Base-by-base conservation (phyloP, 176 grass and related monocot species). In the Oryza rufipogon region DNA sequence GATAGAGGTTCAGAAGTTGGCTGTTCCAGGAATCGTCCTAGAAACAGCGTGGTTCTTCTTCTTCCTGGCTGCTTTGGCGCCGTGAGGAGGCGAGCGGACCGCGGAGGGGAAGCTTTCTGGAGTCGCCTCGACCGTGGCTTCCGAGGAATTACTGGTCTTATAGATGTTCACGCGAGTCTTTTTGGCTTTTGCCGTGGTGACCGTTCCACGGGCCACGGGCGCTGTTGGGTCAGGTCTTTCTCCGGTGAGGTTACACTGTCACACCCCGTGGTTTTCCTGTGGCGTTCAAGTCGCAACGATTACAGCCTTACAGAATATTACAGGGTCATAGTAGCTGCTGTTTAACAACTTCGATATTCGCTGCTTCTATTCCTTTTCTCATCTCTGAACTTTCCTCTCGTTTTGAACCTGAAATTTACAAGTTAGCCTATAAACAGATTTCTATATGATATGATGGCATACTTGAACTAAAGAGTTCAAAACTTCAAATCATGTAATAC, bases 71-170 rank as follows among this genome's bases (percentile, higher is more conserved):
- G 34, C 6, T 41, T 41, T 26, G 63, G 70, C 6, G 66, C 22
- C 20, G 45, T 6, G 72, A 51, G 63, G 48, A 30, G 86, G 5
- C 49, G 56, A 25, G 80, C 78, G 23, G 84, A 79, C 54, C 42
- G 54, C 46, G 77, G 82, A 77, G 78, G 60, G 14, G 14, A 63
- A 80, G 81, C 76, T 77, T 67, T 78, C 6, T 47, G 83, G 49
- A 63, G 68, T 78, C 78, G 78, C 73, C 83, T 86, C 78, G 10
- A 15, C 68, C 60, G 88, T 83, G 83, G 10, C 61, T 49, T 83
- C 68, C 26, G 9, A 64, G 15, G 79, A 48, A 6, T 12, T 48
- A 23, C 74, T 10, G 34, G 61, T 13, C 47, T 83, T 86, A 90
- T 86, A 82, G 45, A 71, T 28, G 58, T 66, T 52, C 2, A 7